A percentile compares a stretch with the other conserved stretches of the same genome.
Conservation (phyloP, 2,329 filamentous ascomycete species). For the Penicillium rolfsii region DNA sequence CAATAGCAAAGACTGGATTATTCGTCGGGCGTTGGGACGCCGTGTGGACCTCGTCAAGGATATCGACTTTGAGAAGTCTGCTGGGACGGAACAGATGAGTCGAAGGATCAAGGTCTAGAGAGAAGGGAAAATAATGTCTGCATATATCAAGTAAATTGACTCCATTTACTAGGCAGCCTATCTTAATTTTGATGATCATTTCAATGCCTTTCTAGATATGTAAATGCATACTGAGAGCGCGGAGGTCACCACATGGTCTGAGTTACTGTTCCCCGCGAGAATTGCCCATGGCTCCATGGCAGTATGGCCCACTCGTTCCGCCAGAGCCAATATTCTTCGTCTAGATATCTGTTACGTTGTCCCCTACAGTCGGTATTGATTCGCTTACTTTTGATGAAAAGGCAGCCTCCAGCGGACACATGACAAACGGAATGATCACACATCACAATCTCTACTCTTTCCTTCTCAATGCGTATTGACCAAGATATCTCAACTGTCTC, state of each 20-base stretch:
- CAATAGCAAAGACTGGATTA: slow-evolving; percentile 49
- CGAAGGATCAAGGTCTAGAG: slow-evolving; percentile 29
- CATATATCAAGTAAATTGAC: not conserved
- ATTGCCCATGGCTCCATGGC: too few species aligned
- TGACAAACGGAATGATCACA: not conserved
- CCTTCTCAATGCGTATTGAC: not conserved
- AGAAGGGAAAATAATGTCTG: not conserved
- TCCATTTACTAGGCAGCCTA: not conserved
- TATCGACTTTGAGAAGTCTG: slow-evolving; percentile 38
- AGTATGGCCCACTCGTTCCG: too few species aligned
- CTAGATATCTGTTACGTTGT: too few species aligned
- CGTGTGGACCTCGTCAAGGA: slow-evolving; percentile 34
- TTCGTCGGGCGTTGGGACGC: slow-evolving; percentile 43
- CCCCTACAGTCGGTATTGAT: too few species aligned
- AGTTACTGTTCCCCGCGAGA: not conserved
- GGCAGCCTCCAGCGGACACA: not conserved
- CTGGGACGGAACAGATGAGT: slow-evolving; percentile 42
- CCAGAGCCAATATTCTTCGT: too few species aligned
- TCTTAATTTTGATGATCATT: not conserved
- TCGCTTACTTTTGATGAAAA: too few species aligned
- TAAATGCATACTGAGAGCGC: not conserved
- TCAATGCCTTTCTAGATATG: not conserved
- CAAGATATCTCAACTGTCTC: not conserved
- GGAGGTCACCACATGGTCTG: not conserved
- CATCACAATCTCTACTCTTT: not conserved